Evolutionary conservation across 2,329 filamentous ascomycete species (phyloP).

Genomic region (Exophiala phaeomuriformis): DNA sequence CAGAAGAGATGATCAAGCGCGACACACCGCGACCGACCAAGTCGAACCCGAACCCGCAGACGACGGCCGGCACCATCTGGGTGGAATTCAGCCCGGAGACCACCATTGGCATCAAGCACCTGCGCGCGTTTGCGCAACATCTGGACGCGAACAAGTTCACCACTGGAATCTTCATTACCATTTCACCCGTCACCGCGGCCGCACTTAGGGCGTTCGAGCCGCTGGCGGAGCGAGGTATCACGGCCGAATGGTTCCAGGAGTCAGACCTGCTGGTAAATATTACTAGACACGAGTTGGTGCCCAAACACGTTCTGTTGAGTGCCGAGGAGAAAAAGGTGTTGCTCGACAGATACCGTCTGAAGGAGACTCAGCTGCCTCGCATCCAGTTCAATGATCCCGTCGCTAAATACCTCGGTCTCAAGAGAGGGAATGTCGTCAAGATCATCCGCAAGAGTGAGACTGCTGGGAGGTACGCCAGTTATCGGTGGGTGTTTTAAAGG

Average conservation of each 20-base stretch:
- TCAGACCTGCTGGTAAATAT: constrained; percentile 96
- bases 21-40: constrained; percentile 66
- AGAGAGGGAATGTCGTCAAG: constrained; percentile 92
- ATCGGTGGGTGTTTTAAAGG: constrained; percentile 57
- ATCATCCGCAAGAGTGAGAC: constrained; percentile 95
- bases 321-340: constrained; percentile 81
- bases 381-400: constrained; percentile 90
- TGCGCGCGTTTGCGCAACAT: constrained; percentile 80
- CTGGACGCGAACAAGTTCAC: constrained; percentile 73
- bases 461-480: constrained; percentile 92
- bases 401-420: constrained; percentile 81
- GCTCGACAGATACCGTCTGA: constrained; percentile 82
- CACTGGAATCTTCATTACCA: constrained; percentile 84
- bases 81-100: constrained; percentile 81
- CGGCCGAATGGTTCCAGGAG: constrained; percentile 88
- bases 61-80: constrained; percentile 81
- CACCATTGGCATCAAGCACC: constrained; percentile 81
- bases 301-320: constrained; percentile 83
- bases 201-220: constrained; percentile 74
- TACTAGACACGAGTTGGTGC: constrained; percentile 93
- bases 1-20: constrained; percentile 73
- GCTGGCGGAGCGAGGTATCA: constrained; percentile 47
- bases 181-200: constrained; percentile 72
- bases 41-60: constrained; percentile 60
- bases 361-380: constrained; percentile 92